Conservation (phyloP, 148 eudicot species). For the Rhododendron vialii region DNA sequence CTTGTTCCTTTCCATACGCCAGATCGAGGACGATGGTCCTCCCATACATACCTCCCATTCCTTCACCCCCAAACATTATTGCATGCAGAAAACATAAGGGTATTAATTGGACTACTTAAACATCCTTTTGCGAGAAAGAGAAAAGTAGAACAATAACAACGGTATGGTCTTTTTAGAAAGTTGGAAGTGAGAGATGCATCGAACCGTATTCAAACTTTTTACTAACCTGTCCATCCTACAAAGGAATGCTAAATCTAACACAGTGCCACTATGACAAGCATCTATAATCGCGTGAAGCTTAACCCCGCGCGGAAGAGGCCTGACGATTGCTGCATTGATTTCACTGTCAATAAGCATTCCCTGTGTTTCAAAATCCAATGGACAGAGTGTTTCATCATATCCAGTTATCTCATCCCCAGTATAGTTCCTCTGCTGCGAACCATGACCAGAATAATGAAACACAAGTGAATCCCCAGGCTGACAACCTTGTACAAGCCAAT, state of each 20-base stretch:
- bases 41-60: constrained; percentile 46
- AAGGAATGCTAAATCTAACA: constrained; percentile 47
- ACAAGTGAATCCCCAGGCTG: constrained; percentile 57
- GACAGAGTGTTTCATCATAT: constrained; percentile 53
- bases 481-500: constrained; percentile 57
- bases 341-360: constrained; percentile 56
- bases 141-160: background rate
- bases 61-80: constrained; percentile 14
- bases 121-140: background rate
- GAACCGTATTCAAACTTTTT: background rate
- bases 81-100: background rate
- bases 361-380: constrained; percentile 50
- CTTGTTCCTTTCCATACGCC: constrained; percentile 53
- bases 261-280: constrained; percentile 56
- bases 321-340: constrained; percentile 41
- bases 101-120: background rate
- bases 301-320: constrained; percentile 44
- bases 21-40: constrained; percentile 50
- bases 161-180: background rate
- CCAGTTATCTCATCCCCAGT: constrained; percentile 52
- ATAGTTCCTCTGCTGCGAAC: constrained; percentile 48
- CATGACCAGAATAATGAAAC: constrained; percentile 62
- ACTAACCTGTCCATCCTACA: constrained; percentile 49
- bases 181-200: background rate
- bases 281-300: constrained; percentile 56